Evolutionary conservation across 2,329 filamentous ascomycete genomes (phyloP).

Genomic region (Penicillium hordei): DNA sequence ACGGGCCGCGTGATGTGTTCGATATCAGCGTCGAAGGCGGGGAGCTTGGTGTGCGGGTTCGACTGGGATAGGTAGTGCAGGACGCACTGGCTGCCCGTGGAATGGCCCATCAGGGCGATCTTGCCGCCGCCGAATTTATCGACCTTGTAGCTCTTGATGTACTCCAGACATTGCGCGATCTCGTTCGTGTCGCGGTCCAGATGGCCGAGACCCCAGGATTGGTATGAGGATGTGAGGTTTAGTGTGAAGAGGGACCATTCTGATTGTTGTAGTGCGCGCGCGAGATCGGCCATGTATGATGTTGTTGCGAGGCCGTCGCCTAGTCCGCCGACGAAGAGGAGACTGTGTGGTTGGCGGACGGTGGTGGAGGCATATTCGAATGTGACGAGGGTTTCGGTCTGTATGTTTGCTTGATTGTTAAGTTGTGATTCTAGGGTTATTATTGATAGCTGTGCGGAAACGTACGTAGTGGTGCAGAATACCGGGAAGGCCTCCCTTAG

Average conservation of each 20-base stretch:
- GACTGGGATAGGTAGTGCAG: slow-evolving; percentile 60
- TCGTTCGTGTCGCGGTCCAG: slow-evolving; percentile 56
- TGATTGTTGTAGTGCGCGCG: slow-evolving; percentile 46
- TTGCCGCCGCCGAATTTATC: slow-evolving; percentile 42
- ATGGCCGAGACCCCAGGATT: slow-evolving; percentile 55
- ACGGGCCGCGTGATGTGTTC: slow-evolving; percentile 46
- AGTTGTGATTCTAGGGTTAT: not conserved
- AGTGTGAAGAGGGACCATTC: slow-evolving; percentile 57
- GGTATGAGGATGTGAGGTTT: slow-evolving; percentile 53
- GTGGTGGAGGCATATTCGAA: slow-evolving; percentile 41
- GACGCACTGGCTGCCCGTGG: slow-evolving; percentile 67
- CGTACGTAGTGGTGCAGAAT: slow-evolving; percentile 41
- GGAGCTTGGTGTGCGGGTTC: slow-evolving; percentile 39
- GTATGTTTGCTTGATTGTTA: slow-evolving; percentile 11
- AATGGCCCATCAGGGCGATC: slow-evolving; percentile 66
- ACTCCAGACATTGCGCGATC: slow-evolving; percentile 52
- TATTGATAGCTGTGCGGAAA: not conserved
- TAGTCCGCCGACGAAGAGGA: slow-evolving; percentile 61
- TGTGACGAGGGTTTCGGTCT: slow-evolving; percentile 39
- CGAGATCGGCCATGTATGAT: slow-evolving; percentile 53
- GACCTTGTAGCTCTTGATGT: slow-evolving; percentile 47
- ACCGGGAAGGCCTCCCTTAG: slow-evolving; percentile 37
- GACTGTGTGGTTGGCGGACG: slow-evolving; percentile 45
- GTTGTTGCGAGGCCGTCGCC: slow-evolving; percentile 58
- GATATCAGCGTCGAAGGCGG: slow-evolving; percentile 32